Evolutionary conservation across 176 grass and related monocot genomes (phyloP).

Genomic region (Phoenix dactylifera): DNA sequence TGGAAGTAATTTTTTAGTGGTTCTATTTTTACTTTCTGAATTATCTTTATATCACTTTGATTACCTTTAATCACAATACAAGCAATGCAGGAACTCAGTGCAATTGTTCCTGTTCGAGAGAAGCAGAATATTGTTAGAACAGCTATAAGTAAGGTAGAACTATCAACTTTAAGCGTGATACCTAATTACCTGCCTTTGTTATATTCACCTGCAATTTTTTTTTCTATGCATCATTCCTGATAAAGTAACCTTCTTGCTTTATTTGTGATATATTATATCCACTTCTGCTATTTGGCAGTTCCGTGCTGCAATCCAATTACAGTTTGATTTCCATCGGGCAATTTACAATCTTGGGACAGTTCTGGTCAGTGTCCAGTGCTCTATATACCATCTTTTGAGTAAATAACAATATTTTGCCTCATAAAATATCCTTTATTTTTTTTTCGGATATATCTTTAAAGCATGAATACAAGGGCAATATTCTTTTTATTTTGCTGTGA

Average conservation of each 20-base stretch:
- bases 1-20: constrained; percentile 7
- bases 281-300: constrained; percentile 44
- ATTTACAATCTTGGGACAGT: constrained; percentile 99
- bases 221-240: too few relatives aligned
- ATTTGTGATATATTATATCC: constrained; percentile 5
- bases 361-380: constrained; percentile 39
- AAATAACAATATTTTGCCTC: constrained; percentile 13
- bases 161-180: constrained; percentile 7
- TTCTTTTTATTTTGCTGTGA: neutral
- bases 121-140: constrained; percentile 95
- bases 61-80: constrained; percentile 27
- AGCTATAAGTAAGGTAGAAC: constrained; percentile 90
- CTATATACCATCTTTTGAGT: constrained; percentile 9
- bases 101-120: constrained; percentile 88
- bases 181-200: too few relatives aligned
- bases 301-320: constrained; percentile 85
- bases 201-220: too few relatives aligned
- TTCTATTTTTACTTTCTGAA: neutral
- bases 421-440: neutral
- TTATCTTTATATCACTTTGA: neutral
- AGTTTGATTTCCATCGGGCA: constrained; percentile 99
- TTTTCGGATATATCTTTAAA: constrained; percentile 1
- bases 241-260: neutral
- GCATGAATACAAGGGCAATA: neutral
- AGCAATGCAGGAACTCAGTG: constrained; percentile 79